Base-by-base conservation (phyloP, 495 filamentous ascomycete species). In the Pseudomonodictys pantanalensis region DNA sequence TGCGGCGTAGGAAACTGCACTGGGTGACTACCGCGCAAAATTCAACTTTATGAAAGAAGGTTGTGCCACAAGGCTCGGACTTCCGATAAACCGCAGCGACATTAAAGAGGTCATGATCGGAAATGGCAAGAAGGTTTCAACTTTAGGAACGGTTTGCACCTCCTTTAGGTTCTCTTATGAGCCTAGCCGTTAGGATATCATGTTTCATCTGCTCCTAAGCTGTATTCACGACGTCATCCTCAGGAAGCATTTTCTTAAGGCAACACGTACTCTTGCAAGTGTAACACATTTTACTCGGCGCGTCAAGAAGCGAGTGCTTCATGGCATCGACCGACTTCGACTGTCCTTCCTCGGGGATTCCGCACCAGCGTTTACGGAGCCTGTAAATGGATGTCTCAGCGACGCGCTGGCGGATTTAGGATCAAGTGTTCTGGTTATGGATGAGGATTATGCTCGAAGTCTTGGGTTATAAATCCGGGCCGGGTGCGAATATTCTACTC, bases 181-280 rank as follows among this genome's bases (percentile, higher is more conserved):
- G 22, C 39, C 11, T 24, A 17, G 22, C 30, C 18, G 7, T 2
- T 30, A 56, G 15, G 12, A 32, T 18, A 11, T 56, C 2, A 8
- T 2, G 3, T 56, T 56, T 24, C 52, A 56, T 18, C 6, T 56
- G 3, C 52, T 56, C 3, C 39, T 39, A 32, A 29, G 25, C 41
- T 56, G 52, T 18, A 3, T 56, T 18, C 52, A 56, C 18, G 32
- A 56, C 24, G 52, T 56, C n/a, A 56, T 56, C 22, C 25, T 56
- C 11, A 39, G 52, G 2, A 44, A 23, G 46, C 2, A 17, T 4
- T 56, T 56, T 25, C 23, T 56, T 6, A 56, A 56, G 25, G 11
- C 29, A 3, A 56, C 52, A 3, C 4, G 25, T 5, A 45, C 52
- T 12, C 41, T 56, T 20, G 12, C 38, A 18, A 32, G 18, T 9